phyloP scores from a whole-genome alignment of 2,329 filamentous ascomycete species.

The Fusarium siculi region DNA sequence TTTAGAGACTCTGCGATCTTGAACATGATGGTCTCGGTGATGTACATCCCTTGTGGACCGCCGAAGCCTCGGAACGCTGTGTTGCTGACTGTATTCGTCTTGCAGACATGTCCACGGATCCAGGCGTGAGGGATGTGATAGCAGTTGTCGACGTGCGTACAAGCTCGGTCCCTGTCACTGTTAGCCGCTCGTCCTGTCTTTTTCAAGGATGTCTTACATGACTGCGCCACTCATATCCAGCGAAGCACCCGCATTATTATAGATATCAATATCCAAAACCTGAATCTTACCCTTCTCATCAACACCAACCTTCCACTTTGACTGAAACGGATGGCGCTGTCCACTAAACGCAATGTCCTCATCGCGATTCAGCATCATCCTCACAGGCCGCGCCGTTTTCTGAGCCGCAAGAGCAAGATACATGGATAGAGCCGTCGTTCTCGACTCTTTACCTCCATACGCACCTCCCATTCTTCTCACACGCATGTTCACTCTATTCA shows the following conservation, averaged over 20 bases:
- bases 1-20: not conserved
- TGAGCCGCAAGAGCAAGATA: slow-evolving; percentile 1
- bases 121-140: not conserved
- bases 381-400: not conserved
- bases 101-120: not conserved
- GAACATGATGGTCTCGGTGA: not conserved
- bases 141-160: not conserved
- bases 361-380: slow-evolving; percentile 5
- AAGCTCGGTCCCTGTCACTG: not conserved
- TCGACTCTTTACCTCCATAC: not conserved
- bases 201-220: not conserved
- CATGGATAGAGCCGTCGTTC: not conserved
- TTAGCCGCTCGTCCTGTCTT: accelerated
- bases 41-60: not conserved
- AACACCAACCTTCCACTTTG: not conserved
- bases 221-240: not conserved
- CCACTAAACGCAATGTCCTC: not conserved
- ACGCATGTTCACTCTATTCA: not conserved
- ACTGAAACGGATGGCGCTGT: not conserved
- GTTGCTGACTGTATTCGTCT: not conserved
- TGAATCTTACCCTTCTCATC: not conserved
- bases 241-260: not conserved
- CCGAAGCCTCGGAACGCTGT: not conserved
- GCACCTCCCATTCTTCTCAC: not conserved
- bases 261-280: not conserved